Base-by-base conservation (phyloP, 2,329 filamentous ascomycete genomes). In the Pseudogymnoascus sp. region DNA sequence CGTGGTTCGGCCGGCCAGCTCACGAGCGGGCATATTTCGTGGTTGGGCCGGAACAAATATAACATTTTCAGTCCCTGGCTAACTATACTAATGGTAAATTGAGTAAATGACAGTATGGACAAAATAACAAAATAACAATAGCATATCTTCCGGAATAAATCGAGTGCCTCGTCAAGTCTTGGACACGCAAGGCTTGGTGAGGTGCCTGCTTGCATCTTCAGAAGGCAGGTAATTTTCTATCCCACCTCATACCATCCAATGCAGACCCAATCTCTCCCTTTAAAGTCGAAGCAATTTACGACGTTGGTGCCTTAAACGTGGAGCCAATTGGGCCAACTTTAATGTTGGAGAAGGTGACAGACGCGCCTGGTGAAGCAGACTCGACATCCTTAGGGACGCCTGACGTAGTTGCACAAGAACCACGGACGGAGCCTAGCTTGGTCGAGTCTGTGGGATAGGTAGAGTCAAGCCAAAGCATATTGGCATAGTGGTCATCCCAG, bases 391-490 rank as follows among this genome's bases (percentile, higher is more conserved):
- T 64, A 26, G 84, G 83, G 35, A 75, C 77, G 47, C 84, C 84
- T 17, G 81, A 82, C 67, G 72, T 75, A 57, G 77, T 79, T 60
- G 78, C 64, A 74, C 85, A 87, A 38, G 77, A 76, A 63, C 85
- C 85, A 70, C 85, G 82, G 44, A 76, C 75, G 64, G 78, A 74
- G 67, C 85, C 84, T 26, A 77, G 77, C 1, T 65, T 67, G 62
- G 77, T 78, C 28, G 76, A 69, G 66, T 76, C 72, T 65, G 78
- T 77, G 59, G 87, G 87, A 78, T 83, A 88, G 72, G 78, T 82
- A 65, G 82, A 83, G 78, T 91, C 88, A 69, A 91, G 82, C 88
- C 88, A 91, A 70, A 88, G 82, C 87, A 91, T 90, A 76, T 87
- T 81, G 71, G 83, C 77, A 65, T 82, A 75, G 75, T 89, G 82